Percentiles rank a stretch among this genome's conserved stretches.
These are phyloP conservation scores for Pulveroboletus ravenelii DNA, from an alignment of 768 basidiomycete species.

Conservation along the genomic window DNA sequence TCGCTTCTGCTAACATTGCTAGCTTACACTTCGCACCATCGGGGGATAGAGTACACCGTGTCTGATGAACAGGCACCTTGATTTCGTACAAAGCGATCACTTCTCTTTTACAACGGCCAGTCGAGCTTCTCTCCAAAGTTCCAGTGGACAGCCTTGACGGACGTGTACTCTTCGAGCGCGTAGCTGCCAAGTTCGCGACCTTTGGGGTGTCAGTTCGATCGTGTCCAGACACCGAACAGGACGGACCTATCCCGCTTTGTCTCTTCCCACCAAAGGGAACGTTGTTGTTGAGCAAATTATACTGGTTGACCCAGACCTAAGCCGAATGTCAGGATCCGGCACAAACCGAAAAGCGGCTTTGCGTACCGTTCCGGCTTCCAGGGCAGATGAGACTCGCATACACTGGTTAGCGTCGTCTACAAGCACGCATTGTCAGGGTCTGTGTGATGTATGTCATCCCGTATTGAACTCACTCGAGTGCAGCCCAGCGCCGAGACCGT, in stretches of 20 bases:
- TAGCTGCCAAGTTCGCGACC: constrained; percentile 87
- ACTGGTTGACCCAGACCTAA: constrained; percentile 91
- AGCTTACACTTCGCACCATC: constrained; percentile 17
- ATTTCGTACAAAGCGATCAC: neutral
- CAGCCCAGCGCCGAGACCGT: constrained; percentile 89
- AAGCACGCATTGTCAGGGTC: constrained; percentile 19
- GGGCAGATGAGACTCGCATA: constrained; percentile 78
- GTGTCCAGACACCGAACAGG: neutral
- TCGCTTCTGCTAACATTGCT: neutral
- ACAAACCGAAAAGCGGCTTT: neutral
- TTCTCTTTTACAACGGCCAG: constrained; percentile 58
- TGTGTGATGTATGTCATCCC: neutral
- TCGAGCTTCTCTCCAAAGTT: constrained; percentile 78
- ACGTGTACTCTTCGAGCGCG: constrained; percentile 80
- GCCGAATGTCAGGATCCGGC: constrained; percentile 3
- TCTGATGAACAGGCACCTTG: neutral
- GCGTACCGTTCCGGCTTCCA: constrained; percentile 86
- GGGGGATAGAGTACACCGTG: constrained; percentile 2
- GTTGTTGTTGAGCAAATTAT: constrained; percentile 77
- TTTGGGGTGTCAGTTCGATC: constrained; percentile 26
- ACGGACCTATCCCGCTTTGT: constrained; percentile 76
- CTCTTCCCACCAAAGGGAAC: constrained; percentile 97
- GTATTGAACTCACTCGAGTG: constrained; percentile 64
- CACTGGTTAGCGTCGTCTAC: constrained; percentile 78
- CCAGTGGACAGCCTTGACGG: constrained; percentile 81